Conservation (phyloP, 2,329 filamentous ascomycete species). For the Ilyonectria destructans region DNA sequence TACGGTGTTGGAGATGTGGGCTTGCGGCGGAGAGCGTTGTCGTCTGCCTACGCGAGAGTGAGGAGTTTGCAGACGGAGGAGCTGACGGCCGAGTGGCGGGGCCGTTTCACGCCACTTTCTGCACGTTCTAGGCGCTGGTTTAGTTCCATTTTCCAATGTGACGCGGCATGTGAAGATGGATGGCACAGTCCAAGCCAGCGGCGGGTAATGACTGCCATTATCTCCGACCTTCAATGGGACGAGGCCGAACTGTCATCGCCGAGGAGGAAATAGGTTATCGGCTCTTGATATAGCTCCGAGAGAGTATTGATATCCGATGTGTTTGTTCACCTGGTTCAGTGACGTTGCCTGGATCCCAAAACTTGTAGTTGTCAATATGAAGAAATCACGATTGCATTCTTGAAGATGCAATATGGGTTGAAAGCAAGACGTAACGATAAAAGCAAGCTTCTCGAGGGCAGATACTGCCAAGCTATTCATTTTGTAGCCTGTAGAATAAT, state of each 20-base stretch:
- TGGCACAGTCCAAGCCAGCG: background rate
- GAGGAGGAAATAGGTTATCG: background rate
- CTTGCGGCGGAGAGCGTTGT: background rate
- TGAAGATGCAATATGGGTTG: no score
- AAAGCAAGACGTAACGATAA: no score
- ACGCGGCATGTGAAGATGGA: conserved; percentile 25
- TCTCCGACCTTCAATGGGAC: background rate
- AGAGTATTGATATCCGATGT: no score
- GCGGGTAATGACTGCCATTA: background rate
- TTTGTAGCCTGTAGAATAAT: no score
- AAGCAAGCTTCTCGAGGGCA: no score
- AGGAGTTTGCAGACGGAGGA: conserved; percentile 7
- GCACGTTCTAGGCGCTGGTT: background rate
- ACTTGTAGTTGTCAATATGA: no score
- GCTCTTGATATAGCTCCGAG: background rate
- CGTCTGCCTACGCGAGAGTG: background rate
- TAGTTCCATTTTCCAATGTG: conserved; percentile 14
- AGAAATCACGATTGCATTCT: no score
- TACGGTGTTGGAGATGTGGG: conserved; percentile 13
- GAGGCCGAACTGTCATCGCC: background rate
- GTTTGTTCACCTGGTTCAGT: no score
- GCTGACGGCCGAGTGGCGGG: conserved; percentile 13
- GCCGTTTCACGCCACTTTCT: conserved; percentile 29
- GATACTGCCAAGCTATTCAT: no score
- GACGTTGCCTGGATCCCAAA: no score